Percentiles rank a stretch among this genome's conserved stretches.
Conservation (phyloP, 139 green algal species). For the Chlamydomonas sphaeroides region DNA sequence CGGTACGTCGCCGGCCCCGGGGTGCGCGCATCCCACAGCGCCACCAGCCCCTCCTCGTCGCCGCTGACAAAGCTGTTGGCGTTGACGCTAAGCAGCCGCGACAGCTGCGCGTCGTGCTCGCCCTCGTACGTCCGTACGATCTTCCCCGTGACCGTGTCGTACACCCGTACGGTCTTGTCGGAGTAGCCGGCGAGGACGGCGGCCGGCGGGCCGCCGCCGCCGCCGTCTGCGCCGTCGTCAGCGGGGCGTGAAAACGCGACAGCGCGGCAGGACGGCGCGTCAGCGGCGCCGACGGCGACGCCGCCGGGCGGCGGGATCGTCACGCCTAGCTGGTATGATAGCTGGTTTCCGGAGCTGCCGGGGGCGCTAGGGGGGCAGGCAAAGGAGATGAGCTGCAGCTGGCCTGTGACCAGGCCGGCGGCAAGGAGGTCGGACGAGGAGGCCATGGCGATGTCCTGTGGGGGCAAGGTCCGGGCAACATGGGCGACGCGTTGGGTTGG, state of each 20-base stretch:
- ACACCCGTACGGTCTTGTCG: conserved; percentile 23
- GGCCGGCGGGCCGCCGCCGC: not conserved
- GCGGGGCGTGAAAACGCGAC: no score
- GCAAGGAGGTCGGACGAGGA: conserved; percentile 19
- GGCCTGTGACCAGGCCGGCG: conserved; percentile 20
- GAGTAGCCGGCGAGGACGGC: conserved; percentile 27
- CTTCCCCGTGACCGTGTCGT: conserved; percentile 59
- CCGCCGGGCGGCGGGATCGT: not conserved
- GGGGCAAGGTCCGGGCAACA: no score
- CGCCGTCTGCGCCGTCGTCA: not conserved
- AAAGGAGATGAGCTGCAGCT: conserved; percentile 23
- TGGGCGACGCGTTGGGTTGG: no score
- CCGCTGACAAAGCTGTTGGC: conserved; percentile 62
- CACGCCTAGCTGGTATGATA: not conserved
- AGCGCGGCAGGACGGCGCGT: conserved; percentile 59
- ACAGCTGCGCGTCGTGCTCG: conserved; percentile 73
- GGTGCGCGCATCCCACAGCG: conserved; percentile 84
- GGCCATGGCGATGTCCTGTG: conserved; percentile 28
- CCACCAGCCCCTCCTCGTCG: conserved; percentile 82
- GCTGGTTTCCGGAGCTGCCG: conserved; percentile 10
- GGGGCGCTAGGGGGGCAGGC: not conserved
- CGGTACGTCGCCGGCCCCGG: conserved; percentile 18
- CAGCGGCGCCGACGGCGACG: not conserved
- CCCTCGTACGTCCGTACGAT: conserved; percentile 42
- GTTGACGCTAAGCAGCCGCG: conserved; percentile 57